Conservation (phyloP, 164 flowering plant species). For the Liquidambar formosana region DNA sequence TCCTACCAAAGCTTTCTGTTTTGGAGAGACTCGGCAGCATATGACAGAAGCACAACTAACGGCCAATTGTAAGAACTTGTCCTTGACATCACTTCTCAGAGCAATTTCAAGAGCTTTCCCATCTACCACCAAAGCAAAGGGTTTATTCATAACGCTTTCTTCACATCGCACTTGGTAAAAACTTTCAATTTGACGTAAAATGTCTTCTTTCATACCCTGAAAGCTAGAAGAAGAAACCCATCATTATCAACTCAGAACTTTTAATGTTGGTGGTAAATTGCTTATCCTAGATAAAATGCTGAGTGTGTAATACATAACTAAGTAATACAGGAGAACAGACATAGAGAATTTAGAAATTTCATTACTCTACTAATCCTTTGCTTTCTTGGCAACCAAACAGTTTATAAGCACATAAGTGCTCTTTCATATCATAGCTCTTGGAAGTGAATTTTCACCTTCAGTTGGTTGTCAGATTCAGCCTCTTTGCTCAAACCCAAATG, state of each 20-base stretch:
- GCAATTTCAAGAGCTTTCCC: constrained; percentile 59
- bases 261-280: too few relatives aligned
- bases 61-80: constrained; percentile 55
- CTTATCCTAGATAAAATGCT: too few relatives aligned
- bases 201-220: constrained; percentile 50
- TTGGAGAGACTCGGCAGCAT: constrained; percentile 75
- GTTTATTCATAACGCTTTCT: constrained; percentile 23
- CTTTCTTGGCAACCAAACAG: constrained; percentile 3
- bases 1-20: constrained; percentile 73
- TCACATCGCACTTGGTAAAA: constrained; percentile 19
- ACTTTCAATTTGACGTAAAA: constrained; percentile 40
- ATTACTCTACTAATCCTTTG: not conserved
- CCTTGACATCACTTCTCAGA: constrained; percentile 42
- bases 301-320: too few relatives aligned
- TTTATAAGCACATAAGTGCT: not conserved
- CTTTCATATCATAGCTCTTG: not conserved
- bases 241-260: not conserved
- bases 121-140: constrained; percentile 64
- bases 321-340: too few relatives aligned
- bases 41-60: constrained; percentile 63
- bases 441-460: constrained; percentile 30
- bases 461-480: constrained; percentile 24
- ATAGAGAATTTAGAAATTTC: too few relatives aligned
- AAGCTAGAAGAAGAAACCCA: constrained; percentile 13
- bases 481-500: constrained; percentile 36